These are phyloP conservation scores for Echria macrotheca DNA, from an alignment of 495 filamentous ascomycete species.

Conservation along the genomic window DNA sequence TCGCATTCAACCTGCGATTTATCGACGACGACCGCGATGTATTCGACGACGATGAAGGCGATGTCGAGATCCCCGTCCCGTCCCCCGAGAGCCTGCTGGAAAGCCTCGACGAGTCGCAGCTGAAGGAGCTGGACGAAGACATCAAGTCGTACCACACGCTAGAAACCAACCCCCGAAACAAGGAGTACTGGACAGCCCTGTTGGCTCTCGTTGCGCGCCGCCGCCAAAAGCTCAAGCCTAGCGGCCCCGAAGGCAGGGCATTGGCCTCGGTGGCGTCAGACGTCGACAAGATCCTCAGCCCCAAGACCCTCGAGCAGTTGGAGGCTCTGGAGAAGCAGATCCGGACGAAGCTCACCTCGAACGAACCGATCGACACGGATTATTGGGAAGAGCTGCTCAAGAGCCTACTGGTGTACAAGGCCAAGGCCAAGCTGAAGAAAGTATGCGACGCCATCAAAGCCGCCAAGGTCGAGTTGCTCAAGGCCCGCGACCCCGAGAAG, in stretches of 20 bases:
- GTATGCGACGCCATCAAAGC: slow-evolving; percentile 75
- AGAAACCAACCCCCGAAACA: slow-evolving; percentile 70
- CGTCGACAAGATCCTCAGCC: slow-evolving; percentile 77
- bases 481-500: slow-evolving; percentile 64
- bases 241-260: slow-evolving; percentile 60
- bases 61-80: slow-evolving; percentile 66
- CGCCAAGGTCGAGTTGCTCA: slow-evolving; percentile 61
- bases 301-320: slow-evolving; percentile 84
- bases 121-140: slow-evolving; percentile 76
- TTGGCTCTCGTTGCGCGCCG: slow-evolving; percentile 78
- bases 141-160: slow-evolving; percentile 80
- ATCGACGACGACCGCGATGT: slow-evolving; percentile 74
- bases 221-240: slow-evolving; percentile 57
- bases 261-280: slow-evolving; percentile 79
- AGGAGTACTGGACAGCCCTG: slow-evolving; percentile 90
- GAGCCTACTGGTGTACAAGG: slow-evolving; percentile 83
- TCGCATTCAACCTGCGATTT: slow-evolving; percentile 83
- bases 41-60: slow-evolving; percentile 78
- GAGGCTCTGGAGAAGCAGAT: slow-evolving; percentile 81
- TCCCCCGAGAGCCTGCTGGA: slow-evolving; percentile 81
- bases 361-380: slow-evolving; percentile 91
- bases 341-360: slow-evolving; percentile 70
- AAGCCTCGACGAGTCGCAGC: slow-evolving; percentile 59
- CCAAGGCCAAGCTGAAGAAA: slow-evolving; percentile 76
- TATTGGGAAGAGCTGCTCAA: slow-evolving; percentile 94